Evolutionary conservation across 1,284 basidiomycete genomes (phyloP).

Genomic region (Boletus nobilissimus): DNA sequence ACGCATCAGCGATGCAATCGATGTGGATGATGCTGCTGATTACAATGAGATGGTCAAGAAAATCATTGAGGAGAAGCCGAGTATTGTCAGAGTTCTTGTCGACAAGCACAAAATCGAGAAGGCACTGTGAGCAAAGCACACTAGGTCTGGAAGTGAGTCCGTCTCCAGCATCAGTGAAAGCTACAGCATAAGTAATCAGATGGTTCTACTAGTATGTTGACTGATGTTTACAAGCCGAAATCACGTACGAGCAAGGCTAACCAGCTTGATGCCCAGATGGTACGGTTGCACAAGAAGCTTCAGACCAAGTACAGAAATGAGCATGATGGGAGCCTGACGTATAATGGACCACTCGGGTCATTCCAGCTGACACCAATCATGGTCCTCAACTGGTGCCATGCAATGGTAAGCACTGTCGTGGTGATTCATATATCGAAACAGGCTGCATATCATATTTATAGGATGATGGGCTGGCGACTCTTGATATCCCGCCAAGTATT

Average conservation of each 20-base stretch:
- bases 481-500: conserved; percentile 10
- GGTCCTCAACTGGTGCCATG: background rate
- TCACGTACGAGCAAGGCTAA: too few relatives aligned
- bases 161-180: too few relatives aligned
- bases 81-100: background rate
- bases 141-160: background rate
- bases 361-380: background rate
- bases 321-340: background rate
- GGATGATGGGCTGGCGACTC: conserved; percentile 13
- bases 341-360: background rate
- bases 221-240: too few relatives aligned
- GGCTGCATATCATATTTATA: too few relatives aligned
- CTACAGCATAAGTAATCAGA: too few relatives aligned
- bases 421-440: too few relatives aligned
- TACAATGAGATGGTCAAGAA: conserved; percentile 8
- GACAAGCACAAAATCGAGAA: background rate
- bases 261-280: background rate
- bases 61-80: background rate
- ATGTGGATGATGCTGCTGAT: background rate
- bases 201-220: too few relatives aligned
- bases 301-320: background rate
- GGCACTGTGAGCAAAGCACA: too few relatives aligned
- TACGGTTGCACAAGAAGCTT: background rate
- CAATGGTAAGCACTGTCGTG: too few relatives aligned
- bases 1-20: background rate